A percentile compares a stretch with the other conserved stretches of the same genome.
phyloP scores from a whole-genome alignment of 768 basidiomycete genomes.

The Rhodotorula paludigena region DNA sequence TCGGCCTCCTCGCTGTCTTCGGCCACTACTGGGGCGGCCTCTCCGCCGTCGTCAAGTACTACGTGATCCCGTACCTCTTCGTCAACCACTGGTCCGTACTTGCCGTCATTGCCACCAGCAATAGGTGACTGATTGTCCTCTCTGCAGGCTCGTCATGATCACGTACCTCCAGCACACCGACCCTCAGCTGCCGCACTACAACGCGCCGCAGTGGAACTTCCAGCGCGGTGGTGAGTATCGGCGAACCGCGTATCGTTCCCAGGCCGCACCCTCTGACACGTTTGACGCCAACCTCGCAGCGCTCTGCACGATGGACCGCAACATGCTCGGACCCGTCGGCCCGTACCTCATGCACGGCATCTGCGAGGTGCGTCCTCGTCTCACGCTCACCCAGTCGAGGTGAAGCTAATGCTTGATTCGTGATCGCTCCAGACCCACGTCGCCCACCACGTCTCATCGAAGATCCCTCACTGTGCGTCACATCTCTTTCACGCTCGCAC shows the following conservation, averaged over 20 bases:
- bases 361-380: not conserved
- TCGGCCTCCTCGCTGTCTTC: constrained; percentile 57
- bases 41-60: constrained; percentile 67
- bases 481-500: no score
- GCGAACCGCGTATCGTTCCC: no score
- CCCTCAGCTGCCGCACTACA: constrained; percentile 89
- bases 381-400: no score
- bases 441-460: constrained; percentile 83
- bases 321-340: constrained; percentile 77
- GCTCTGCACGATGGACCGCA: constrained; percentile 76
- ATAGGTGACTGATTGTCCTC: no score
- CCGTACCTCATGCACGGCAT: constrained; percentile 77
- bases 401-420: no score
- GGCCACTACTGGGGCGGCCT: constrained; percentile 59
- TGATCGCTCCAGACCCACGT: constrained; percentile 43
- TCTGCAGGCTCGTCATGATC: constrained; percentile 37
- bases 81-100: constrained; percentile 46
- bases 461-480: constrained; percentile 76
- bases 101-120: no score
- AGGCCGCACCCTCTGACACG: no score
- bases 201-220: constrained; percentile 82
- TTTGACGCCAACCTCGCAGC: no score
- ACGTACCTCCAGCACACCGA: constrained; percentile 95
- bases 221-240: no score
- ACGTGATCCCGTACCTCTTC: constrained; percentile 75